Base-by-base conservation (phyloP, 202 grass and related monocot genomes). In the Setaria viridis region DNA sequence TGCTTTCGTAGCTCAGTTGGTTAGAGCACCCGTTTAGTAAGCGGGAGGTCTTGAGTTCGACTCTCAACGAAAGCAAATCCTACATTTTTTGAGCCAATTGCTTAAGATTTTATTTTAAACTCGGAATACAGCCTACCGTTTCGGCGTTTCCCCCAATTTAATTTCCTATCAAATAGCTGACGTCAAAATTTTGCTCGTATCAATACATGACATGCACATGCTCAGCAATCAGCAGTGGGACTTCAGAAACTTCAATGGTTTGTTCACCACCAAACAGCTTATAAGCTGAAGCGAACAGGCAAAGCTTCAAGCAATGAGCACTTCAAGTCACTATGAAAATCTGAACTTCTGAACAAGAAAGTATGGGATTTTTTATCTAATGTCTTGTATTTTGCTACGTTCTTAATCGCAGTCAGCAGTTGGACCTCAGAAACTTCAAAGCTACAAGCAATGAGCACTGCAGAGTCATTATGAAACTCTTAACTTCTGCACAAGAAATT, bases 11-110 rank as follows among this genome's bases (percentile, higher is more conserved):
- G 90, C 90, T 91, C 90, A 93, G 92, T 94, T 97, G 87, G 90
- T 93, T 97, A 93, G 90, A 94, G 90, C 87, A 93, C 90, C 92
- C 80, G 90, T 91, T 94, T 93, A 93, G 90, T 86, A 89, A 90
- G 73, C 82, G 83, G 72, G 74, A 86, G 78, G 80, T 82, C 82
- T 70, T 77, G 71, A 89, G 65, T 90, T 86, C 57, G 20, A 86
- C 72, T 89, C 83, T 85, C 82, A 89, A 81, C 15, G 63, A 85
- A 89, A 89, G 87, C 86, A 87, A 14, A 13, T 14, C 2, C 25
- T 25, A 25, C 25, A 25, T 25, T 17, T 56, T 34, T 33, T 56
- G 3, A 3, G 35, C 4, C 3, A 1, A 0, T 6, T 42, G 11
- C 1, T 2, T 42, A 6, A 7, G 42, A 45, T 5, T 33, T 13